phyloP scores from a whole-genome alignment of 345 rosid genomes.

The Heritiera littoralis region DNA sequence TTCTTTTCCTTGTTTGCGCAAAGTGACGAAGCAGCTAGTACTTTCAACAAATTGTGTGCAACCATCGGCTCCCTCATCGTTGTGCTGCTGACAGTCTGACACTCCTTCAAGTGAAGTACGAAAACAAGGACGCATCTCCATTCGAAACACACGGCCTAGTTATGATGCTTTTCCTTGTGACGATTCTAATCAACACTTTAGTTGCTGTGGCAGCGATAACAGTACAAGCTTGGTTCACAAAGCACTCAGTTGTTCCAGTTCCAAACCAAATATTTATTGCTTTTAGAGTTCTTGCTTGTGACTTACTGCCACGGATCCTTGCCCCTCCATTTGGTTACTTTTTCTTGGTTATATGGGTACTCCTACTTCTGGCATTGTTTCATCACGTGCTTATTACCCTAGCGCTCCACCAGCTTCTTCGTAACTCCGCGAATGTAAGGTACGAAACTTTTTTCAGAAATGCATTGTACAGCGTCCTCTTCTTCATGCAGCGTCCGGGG shows the following conservation, averaged over 20 bases:
- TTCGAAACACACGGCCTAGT: background rate
- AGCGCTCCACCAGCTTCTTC: background rate
- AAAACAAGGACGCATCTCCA: background rate
- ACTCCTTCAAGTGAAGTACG: background rate
- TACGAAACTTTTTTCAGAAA: no score
- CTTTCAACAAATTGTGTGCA: background rate
- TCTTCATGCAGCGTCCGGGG: no score
- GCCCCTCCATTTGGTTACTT: background rate
- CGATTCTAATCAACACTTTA: background rate
- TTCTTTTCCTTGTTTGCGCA: background rate
- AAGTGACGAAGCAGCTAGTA: background rate
- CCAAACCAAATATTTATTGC: background rate
- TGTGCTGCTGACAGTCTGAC: no score
- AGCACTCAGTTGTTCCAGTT: background rate
- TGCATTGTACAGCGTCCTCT: no score
- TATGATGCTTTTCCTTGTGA: background rate
- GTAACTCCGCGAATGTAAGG: no score
- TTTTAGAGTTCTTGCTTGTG: background rate
- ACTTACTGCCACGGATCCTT: background rate
- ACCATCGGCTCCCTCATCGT: background rate
- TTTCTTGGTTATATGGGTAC: background rate
- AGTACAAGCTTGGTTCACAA: background rate
- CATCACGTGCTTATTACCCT: background rate
- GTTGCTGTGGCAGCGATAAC: background rate
- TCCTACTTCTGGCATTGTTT: background rate